These are phyloP conservation scores for Chenopodium berlandieri DNA, from an alignment of 148 eudicot species.

Conservation along the genomic window DNA sequence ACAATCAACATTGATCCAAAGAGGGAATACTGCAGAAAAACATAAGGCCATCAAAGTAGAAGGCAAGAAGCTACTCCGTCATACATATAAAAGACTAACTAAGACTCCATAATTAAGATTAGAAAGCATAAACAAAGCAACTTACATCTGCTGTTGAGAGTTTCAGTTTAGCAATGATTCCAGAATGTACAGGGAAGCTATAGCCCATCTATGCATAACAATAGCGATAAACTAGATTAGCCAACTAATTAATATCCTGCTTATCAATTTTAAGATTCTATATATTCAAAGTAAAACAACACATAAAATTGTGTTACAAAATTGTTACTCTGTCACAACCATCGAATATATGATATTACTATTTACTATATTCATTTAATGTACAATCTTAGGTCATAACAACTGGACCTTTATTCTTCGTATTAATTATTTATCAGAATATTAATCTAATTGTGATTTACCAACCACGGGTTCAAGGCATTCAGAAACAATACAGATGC, in stretches of 20 bases:
- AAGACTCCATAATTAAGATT: not conserved
- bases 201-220: conserved; percentile 33
- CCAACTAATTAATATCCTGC: not conserved
- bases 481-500: too few relatives aligned
- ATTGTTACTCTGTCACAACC: not conserved
- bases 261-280: not conserved
- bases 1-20: conserved; percentile 45
- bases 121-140: not conserved
- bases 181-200: conserved; percentile 36
- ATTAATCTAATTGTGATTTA: too few relatives aligned
- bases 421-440: too few relatives aligned
- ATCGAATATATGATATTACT: too few relatives aligned
- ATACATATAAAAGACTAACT: not conserved
- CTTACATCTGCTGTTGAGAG: conserved; percentile 46
- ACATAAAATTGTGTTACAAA: not conserved
- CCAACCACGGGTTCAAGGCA: too few relatives aligned
- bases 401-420: too few relatives aligned
- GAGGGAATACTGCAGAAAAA: conserved; percentile 32
- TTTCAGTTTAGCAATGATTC: conserved; percentile 31
- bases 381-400: too few relatives aligned
- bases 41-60: conserved; percentile 3
- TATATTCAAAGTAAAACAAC: not conserved
- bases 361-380: too few relatives aligned
- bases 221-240: not conserved
- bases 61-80: too few relatives aligned